phyloP scores from a whole-genome alignment of 1,284 basidiomycete species.

The Puccinia hordei region DNA sequence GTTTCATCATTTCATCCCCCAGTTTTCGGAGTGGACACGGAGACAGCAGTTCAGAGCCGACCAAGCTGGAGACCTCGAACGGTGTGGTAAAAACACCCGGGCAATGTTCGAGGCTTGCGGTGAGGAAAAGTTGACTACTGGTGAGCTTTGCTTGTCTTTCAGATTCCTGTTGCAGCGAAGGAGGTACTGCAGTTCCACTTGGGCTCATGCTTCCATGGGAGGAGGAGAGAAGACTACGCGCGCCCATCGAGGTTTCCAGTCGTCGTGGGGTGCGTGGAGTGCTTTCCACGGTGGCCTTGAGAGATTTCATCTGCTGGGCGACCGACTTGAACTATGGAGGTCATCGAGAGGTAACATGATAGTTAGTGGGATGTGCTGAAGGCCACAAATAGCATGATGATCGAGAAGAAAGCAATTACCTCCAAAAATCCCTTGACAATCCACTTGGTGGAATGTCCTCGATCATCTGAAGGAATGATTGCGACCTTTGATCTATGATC shows the following conservation, averaged over 20 bases:
- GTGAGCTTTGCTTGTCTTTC: constrained; percentile 25
- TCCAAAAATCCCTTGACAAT: constrained; percentile 40
- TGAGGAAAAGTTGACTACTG: constrained; percentile 25
- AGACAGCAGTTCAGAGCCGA: constrained; percentile 25
- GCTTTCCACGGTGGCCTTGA: background rate
- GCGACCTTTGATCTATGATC: constrained; percentile 27
- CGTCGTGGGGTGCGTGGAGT: constrained; percentile 18
- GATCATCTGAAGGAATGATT: constrained; percentile 16
- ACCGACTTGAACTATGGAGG: background rate
- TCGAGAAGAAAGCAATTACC: constrained; percentile 16
- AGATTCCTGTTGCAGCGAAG: constrained; percentile 16
- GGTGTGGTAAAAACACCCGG: background rate
- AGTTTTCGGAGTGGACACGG: constrained; percentile 10
- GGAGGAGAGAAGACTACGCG: background rate
- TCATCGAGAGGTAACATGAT: no score
- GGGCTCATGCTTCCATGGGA: constrained; percentile 23
- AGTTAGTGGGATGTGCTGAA: background rate
- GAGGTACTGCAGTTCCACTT: background rate
- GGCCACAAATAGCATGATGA: no score
- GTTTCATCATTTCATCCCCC: constrained; percentile 35
- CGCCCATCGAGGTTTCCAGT: background rate
- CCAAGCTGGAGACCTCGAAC: constrained; percentile 26
- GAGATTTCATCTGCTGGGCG: constrained; percentile 23
- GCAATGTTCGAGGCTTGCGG: background rate
- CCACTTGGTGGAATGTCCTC: constrained; percentile 2